phyloP scores from a whole-genome alignment of 768 basidiomycete species.

The Cystobasidium onofrii region DNA sequence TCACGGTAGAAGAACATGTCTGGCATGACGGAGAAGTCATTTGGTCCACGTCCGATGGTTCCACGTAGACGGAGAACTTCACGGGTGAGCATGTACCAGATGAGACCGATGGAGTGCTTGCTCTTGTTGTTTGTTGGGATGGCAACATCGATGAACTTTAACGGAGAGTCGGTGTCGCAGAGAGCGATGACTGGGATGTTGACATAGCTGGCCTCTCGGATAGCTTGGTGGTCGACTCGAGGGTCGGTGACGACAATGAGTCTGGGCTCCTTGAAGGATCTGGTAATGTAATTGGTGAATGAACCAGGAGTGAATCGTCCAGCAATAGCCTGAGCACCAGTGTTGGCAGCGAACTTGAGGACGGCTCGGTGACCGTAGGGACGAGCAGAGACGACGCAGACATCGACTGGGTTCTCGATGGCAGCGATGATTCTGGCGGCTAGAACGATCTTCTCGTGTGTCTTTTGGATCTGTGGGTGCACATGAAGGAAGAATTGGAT shows the following conservation, averaged over 20 bases:
- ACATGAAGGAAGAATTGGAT: no score
- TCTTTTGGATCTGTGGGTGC: conserved; percentile 82
- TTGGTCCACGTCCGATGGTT: conserved; percentile 77
- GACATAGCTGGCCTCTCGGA: conserved; percentile 98
- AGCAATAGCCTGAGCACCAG: conserved; percentile 95
- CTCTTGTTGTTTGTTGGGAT: conserved; percentile 99
- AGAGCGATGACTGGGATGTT: conserved; percentile 99
- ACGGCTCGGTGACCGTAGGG: conserved; percentile 99
- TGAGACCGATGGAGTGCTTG: conserved; percentile 88
- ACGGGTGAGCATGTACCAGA: conserved; percentile 95
- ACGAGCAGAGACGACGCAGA: conserved; percentile 95
- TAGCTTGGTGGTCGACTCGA: conserved; percentile 98
- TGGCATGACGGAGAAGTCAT: conserved; percentile 94
- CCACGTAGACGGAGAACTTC: conserved; percentile 95
- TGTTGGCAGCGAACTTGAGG: conserved; percentile 96
- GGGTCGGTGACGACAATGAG: conserved; percentile 98
- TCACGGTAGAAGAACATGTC: conserved; percentile 42
- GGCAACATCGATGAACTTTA: conserved; percentile 94
- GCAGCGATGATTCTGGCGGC: conserved; percentile 89
- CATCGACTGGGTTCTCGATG: conserved; percentile 94
- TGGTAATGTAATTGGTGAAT: conserved; percentile 98
- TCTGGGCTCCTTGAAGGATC: conserved; percentile 90
- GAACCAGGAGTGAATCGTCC: conserved; percentile 98
- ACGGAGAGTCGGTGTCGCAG: conserved; percentile 95
- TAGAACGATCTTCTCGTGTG: conserved; percentile 98